Conservation (phyloP, 2,329 filamentous ascomycete species). For the Aaosphaeria arxii region DNA sequence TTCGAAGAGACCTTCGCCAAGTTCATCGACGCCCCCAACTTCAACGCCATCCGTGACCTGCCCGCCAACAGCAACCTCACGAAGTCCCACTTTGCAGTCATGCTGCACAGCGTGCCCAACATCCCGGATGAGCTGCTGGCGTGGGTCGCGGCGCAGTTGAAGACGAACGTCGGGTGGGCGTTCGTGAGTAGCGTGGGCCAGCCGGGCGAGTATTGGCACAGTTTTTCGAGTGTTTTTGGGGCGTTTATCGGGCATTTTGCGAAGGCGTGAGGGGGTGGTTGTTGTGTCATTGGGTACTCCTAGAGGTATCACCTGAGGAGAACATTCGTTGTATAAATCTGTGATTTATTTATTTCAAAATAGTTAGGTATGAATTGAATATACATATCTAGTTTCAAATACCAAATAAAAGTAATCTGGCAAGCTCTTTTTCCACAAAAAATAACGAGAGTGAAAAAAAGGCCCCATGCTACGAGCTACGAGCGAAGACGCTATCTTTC, state of each 20-base stretch:
- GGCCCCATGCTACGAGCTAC: too few species aligned
- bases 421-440: too few species aligned
- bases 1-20: conserved; percentile 18
- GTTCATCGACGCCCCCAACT: conserved; percentile 12
- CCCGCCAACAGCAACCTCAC: conserved; percentile 4
- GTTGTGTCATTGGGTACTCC: not conserved
- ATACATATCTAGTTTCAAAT: too few species aligned
- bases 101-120: conserved; percentile 16
- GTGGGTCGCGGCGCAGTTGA: conserved; percentile 15
- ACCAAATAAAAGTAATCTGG: too few species aligned
- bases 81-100: conserved; percentile 11
- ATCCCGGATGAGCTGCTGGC: conserved; percentile 13
- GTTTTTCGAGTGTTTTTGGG: conserved; percentile 13
- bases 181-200: conserved; percentile 10
- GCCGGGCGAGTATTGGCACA: conserved; percentile 18
- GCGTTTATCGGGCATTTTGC: conserved; percentile 9
- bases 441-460: too few species aligned
- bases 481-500: too few species aligned
- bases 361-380: too few species aligned
- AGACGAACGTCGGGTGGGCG: conserved; percentile 12
- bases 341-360: too few species aligned
- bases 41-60: conserved; percentile 13
- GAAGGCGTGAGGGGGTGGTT: not conserved
- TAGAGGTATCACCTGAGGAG: too few species aligned
- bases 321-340: too few species aligned